Evolutionary conservation across 768 basidiomycete genomes (phyloP).

Genomic region (Rhodotorula toruloides): DNA sequence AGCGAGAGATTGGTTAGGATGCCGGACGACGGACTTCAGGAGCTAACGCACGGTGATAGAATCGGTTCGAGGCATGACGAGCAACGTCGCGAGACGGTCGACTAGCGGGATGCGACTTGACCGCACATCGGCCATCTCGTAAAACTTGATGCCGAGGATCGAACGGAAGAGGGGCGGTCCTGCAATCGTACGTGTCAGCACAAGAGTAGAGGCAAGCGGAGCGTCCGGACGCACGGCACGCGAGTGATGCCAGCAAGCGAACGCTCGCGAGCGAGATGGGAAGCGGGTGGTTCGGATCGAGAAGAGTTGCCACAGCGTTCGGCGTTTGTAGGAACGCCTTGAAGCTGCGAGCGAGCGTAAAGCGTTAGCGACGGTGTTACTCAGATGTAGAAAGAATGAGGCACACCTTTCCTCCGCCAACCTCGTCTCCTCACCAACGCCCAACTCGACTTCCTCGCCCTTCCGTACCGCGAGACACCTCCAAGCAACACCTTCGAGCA

Average conservation of each 20-base stretch:
- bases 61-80: slow-evolving; percentile 1
- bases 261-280: slow-evolving; percentile 1
- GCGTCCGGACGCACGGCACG: slow-evolving; percentile 3
- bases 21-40: too few species aligned
- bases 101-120: slow-evolving; percentile 16
- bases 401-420: slow-evolving; percentile 14
- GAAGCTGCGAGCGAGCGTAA: not conserved
- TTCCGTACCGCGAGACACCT: not conserved
- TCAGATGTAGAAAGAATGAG: not conserved
- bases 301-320: slow-evolving; percentile 18
- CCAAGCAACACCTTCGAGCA: slow-evolving; percentile 34
- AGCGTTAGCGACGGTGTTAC: not conserved
- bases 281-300: slow-evolving; percentile 26
- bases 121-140: slow-evolving; percentile 15
- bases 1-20: not conserved
- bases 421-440: not conserved
- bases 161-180: slow-evolving; percentile 22
- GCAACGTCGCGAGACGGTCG: slow-evolving; percentile 23
- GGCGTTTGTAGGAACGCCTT: slow-evolving; percentile 1
- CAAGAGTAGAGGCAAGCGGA: too few species aligned
- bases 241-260: slow-evolving; percentile 14
- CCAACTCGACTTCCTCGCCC: not conserved
- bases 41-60: not conserved
- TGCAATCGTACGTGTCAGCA: not conserved
- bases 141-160: slow-evolving; percentile 16